Evolutionary conservation across 2,329 filamentous ascomycete genomes (phyloP), one percentile per base, ranked within the genome.

Genomic region (Pezicula rhizophila): DNA sequence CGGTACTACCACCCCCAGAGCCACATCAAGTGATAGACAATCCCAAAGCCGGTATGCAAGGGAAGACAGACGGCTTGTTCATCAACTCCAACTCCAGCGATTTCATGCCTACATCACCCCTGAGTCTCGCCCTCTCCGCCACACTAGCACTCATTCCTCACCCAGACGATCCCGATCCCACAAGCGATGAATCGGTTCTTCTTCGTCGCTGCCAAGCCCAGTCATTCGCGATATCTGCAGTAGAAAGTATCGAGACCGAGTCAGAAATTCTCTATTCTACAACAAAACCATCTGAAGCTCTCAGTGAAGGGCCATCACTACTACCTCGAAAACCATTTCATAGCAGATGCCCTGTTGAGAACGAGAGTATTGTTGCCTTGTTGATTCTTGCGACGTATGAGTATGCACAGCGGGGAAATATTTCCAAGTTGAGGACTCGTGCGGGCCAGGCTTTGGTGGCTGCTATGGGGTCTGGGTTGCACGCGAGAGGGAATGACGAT

Each of bases 321-420:
- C 10, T 64, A 62, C 26, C 62, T 57, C 63, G 72, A 42, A 56
- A 62, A 31, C 69, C 68, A 3, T 74, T 77, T 45, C 74, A 77
- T 54, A 61, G 69, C 1, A 57, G 61, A 2, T 64, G 73, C 5
- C 73, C 73, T 3, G 49, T 71, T 1, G 71, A 76, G 50, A 60
- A 74, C 4, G 74, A 78, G 56, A 68, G 66, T 56, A 68, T 76
- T 34, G 64, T 77, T 26, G 72, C 75, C 2, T 62, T 77, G 31
- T 63, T 74, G 43, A 55, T 78, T 11, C 60, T 78, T 2, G 74
- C 72, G 54, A 67, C 75, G 5, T 78, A 77, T 56, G 75, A 78
- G 58, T 78, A 78, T 59, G 69, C 72, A 1, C 74, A 78, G 51
- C 66, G 75, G 5, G 75, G 75, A 1, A 78, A 78, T 54, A 60